Conservation (phyloP, 495 filamentous ascomycete species). For the Friedmanniomyces simplex region DNA sequence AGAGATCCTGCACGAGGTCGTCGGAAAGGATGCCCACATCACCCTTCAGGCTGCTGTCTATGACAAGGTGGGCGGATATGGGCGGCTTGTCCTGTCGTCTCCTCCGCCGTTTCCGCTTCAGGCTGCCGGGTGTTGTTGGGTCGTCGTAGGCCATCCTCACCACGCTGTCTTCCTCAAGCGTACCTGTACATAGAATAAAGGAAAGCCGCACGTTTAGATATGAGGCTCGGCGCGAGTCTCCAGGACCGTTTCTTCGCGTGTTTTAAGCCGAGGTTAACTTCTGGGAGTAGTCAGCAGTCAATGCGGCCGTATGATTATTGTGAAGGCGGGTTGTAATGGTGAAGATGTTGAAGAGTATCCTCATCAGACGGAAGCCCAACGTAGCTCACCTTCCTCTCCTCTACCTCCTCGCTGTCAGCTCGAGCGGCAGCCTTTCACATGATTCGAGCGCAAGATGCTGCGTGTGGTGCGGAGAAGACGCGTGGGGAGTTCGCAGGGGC, state of each 20-base stretch:
- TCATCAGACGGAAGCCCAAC: no score
- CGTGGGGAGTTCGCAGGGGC: not conserved
- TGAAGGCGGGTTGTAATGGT: no score
- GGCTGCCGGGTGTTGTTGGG: slow-evolving; percentile 1
- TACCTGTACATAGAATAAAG: no score
- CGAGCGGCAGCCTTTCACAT: no score
- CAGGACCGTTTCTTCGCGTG: not conserved
- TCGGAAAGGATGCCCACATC: slow-evolving; percentile 80
- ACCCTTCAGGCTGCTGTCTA: slow-evolving; percentile 78
- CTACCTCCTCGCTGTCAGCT: not conserved
- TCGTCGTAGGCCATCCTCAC: slow-evolving; percentile 10
- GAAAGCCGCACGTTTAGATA: no score
- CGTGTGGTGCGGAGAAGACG: not conserved
- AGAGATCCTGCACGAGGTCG: slow-evolving; percentile 73
- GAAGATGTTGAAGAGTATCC: no score
- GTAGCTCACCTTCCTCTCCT: no score
- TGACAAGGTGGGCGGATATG: slow-evolving; percentile 50
- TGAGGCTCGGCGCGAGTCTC: no score
- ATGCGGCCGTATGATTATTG: not conserved
- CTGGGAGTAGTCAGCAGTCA: not conserved
- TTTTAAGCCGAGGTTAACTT: not conserved
- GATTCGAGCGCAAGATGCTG: not conserved
- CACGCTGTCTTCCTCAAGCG: not conserved
- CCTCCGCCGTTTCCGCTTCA: slow-evolving; percentile 41
- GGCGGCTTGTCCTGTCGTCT: slow-evolving; percentile 43